Evolutionary conservation across 139 green algal genomes (phyloP).

Genomic region (Auxenochlorella protothecoides): DNA sequence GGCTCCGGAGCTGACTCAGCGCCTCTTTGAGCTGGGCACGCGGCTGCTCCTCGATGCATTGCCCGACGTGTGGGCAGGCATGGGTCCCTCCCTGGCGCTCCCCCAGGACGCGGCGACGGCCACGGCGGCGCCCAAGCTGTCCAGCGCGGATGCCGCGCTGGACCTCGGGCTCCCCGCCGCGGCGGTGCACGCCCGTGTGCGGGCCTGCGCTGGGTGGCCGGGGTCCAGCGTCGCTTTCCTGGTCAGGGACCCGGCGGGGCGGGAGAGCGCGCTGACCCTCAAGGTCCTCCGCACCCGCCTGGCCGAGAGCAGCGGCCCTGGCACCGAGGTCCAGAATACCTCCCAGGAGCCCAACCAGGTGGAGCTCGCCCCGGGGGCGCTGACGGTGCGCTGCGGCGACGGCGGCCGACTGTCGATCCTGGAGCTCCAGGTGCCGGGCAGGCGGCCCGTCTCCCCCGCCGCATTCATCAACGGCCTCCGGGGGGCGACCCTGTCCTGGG

Average conservation of each 20-base stretch:
- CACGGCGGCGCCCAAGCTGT: conserved; percentile 70
- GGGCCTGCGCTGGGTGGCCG: conserved; percentile 72
- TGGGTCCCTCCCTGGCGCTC: conserved; percentile 21
- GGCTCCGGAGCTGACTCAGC: conserved; percentile 68
- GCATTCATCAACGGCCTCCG: conserved; percentile 71
- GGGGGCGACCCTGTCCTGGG: conserved; percentile 34
- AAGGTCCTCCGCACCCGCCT: conserved; percentile 35
- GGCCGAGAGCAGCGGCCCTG: neutral
- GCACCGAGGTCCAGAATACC: neutral
- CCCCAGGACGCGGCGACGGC: conserved; percentile 53
- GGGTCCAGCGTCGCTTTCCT: conserved; percentile 45
- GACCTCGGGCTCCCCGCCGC: conserved; percentile 49
- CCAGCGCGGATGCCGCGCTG: conserved; percentile 59
- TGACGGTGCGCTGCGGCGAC: conserved; percentile 35
- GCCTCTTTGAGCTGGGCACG: conserved; percentile 58
- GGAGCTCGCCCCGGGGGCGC: conserved; percentile 1
- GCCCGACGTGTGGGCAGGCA: conserved; percentile 48
- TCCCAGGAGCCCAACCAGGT: conserved; percentile 3
- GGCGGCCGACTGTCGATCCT: conserved; percentile 40
- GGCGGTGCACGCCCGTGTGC: conserved; percentile 73
- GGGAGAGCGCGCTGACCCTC: conserved; percentile 10
- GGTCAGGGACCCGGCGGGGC: conserved; percentile 15
- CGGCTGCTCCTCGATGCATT: conserved; percentile 57
- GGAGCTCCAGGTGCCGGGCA: conserved; percentile 65
- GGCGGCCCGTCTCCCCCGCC: conserved; percentile 50